Base-by-base conservation (phyloP, 495 filamentous ascomycete genomes). In the Bryoglossum gracile region DNA sequence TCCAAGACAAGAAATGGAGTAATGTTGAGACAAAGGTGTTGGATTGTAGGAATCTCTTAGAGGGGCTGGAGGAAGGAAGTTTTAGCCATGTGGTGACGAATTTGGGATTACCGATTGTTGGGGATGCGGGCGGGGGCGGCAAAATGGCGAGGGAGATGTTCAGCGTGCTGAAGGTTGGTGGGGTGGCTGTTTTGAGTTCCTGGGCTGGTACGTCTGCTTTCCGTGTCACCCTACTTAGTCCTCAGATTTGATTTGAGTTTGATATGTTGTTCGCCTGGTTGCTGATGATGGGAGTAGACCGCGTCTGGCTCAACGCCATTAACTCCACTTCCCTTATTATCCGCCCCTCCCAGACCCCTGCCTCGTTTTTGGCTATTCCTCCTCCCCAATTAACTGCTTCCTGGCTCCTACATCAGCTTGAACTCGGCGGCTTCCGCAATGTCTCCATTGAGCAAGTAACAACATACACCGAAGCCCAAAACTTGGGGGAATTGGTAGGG, bases 131-230 rank as follows among this genome's bases (percentile, higher is more conserved):
- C 3, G 22, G 14, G 4, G 19, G 19, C 14, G 2, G 30, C 4
- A 50, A 45, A 14, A 40, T 35, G 10, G 21, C 34, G 28, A 33
- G 41, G 16, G 55, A 57, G 32, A 19, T 44, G 3, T 54, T 23
- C 24, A 21, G 50, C 21, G 46, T 50, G 1, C 28, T 54, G 36
- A n/a, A 36, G 25, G 13, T 11, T 10, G 51, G 40, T 0, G 55
- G 55, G 3, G 51, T 54, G 6, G 49, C 43, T 28, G 37, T 53
- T 8, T 18, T 57, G 9, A 36, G 36, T 17, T 48, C 54, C 3
- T 53, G 54, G 50, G 37, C 43, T 19, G 43, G 45, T 41, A 28
- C 21, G 43, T 26, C 14, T 25, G 18, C n/a, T 19, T 16, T 38
- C n/a, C 23, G 14, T 18, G n/a, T n/a, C n/a, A n/a, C n/a, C n/a